These are phyloP conservation scores for Schizopora paradoxa DNA, from an alignment of 1,284 basidiomycete species.

Conservation along the genomic window DNA sequence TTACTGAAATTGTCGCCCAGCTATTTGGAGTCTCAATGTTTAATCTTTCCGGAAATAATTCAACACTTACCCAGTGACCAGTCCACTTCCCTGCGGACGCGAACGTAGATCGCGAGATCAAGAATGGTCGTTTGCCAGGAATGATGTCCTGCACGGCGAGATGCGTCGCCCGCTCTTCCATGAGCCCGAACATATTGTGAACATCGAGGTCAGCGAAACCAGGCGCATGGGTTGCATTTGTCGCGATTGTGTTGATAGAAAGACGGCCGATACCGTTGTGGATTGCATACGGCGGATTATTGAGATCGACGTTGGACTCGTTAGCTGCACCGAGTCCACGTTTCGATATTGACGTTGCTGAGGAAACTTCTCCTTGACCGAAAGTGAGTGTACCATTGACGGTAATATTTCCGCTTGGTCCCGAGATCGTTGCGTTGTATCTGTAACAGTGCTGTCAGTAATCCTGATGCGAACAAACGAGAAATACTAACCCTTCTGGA, in stretches of 20 bases:
- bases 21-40: too few relatives aligned
- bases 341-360: conserved; percentile 19
- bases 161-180: conserved; percentile 59
- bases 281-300: conserved; percentile 60
- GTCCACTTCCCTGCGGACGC: conserved; percentile 59
- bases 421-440: conserved; percentile 57
- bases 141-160: conserved; percentile 45
- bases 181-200: conserved; percentile 62
- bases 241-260: conserved; percentile 46
- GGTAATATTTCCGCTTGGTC: conserved; percentile 70
- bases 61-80: conserved; percentile 27
- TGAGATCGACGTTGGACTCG: conserved; percentile 44
- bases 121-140: conserved; percentile 56
- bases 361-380: too few relatives aligned
- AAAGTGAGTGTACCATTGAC: conserved; percentile 62
- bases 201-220: conserved; percentile 54
- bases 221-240: conserved; percentile 53
- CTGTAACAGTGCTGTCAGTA: too few relatives aligned
- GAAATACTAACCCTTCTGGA: conserved; percentile 71
- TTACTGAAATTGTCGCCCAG: conserved; percentile 69
- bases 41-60: too few relatives aligned
- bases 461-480: too few relatives aligned
- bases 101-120: conserved; percentile 65
- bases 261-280: conserved; percentile 60
- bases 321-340: conserved; percentile 44